A percentile compares a stretch with the other conserved stretches of the same genome.
Conservation (phyloP, 768 basidiomycete species). For the Russula griseocarnosa region DNA sequence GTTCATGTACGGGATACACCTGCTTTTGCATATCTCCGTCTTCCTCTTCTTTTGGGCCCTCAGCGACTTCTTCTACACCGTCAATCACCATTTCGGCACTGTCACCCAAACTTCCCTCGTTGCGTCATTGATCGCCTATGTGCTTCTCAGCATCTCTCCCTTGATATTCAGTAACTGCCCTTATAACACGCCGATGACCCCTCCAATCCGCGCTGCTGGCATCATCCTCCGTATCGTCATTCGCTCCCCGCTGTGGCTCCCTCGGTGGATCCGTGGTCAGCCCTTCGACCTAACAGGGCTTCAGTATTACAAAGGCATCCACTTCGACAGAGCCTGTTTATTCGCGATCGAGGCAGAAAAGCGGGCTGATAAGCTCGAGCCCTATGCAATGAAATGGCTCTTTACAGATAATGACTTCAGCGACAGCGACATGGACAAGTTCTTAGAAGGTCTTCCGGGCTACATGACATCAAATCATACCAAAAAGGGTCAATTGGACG, state of each 20-base stretch:
- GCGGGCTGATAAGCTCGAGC: conserved; percentile 3
- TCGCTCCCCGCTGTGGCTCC: not conserved
- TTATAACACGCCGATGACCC: conserved; percentile 20
- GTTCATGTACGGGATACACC: conserved; percentile 15
- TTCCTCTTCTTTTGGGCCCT: conserved; percentile 23
- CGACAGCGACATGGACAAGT: conserved; percentile 18
- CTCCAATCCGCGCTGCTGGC: not conserved
- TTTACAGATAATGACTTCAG: conserved; percentile 16
- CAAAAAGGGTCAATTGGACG: not conserved
- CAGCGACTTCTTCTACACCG: conserved; percentile 13
- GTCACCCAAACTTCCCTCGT: conserved; percentile 1
- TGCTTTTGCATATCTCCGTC: conserved; percentile 14
- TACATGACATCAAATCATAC: conserved; percentile 13
- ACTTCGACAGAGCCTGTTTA: not conserved
- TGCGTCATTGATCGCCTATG: not conserved
- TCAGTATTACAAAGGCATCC: conserved; percentile 2
- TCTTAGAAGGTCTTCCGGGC: conserved; percentile 18
- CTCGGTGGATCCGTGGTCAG: not conserved
- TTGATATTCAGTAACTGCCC: conserved; percentile 15
- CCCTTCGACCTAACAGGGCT: not conserved
- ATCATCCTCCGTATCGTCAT: conserved; percentile 1
- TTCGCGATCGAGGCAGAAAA: not conserved
- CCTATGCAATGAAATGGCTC: conserved; percentile 15
- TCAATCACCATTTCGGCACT: not conserved
- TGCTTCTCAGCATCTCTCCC: conserved; percentile 16